phyloP scores from a whole-genome alignment of 305 asterid genomes.

The Fraxinus xanthoxyloides region DNA sequence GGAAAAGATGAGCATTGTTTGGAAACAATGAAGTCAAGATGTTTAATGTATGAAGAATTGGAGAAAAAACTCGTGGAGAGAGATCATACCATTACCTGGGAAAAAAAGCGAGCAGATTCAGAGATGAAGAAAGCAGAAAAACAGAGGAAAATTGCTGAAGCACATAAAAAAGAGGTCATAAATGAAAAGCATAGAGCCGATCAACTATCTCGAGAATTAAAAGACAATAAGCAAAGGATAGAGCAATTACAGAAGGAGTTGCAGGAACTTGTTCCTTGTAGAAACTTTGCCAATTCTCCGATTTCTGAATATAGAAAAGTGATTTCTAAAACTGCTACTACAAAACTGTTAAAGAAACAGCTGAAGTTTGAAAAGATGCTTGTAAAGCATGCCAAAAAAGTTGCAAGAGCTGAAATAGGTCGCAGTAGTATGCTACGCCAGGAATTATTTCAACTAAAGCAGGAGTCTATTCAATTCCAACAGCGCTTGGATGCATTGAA shows the following conservation, averaged over 20 bases:
- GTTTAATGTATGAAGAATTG: slow-evolving; percentile 26
- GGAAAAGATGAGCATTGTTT: slow-evolving; percentile 23
- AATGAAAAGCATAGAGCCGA: slow-evolving; percentile 58
- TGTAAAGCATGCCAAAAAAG: slow-evolving; percentile 68
- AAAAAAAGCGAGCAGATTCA: slow-evolving; percentile 46
- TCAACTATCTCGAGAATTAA: slow-evolving; percentile 47
- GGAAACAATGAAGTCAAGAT: slow-evolving; percentile 33
- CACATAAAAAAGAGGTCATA: slow-evolving; percentile 43
- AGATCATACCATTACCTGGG: slow-evolving; percentile 36
- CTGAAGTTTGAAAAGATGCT: slow-evolving; percentile 67
- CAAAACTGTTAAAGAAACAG: slow-evolving; percentile 52
- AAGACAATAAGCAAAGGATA: slow-evolving; percentile 49
- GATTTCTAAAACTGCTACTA: slow-evolving; percentile 44
- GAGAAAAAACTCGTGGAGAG: slow-evolving; percentile 42
- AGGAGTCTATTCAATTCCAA: slow-evolving; percentile 48
- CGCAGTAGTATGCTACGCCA: slow-evolving; percentile 53
- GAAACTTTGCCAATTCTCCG: slow-evolving; percentile 25
- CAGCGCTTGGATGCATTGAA: slow-evolving; percentile 54
- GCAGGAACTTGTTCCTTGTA: slow-evolving; percentile 41
- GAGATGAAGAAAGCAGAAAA: slow-evolving; percentile 58
- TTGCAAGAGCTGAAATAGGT: slow-evolving; percentile 51
- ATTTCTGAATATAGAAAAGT: slow-evolving; percentile 27
- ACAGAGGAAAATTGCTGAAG: slow-evolving; percentile 51
- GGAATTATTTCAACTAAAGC: slow-evolving; percentile 55
- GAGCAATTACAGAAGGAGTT: slow-evolving; percentile 53